A percentile compares a stretch with the other conserved stretches of the same genome.
These are phyloP conservation scores for Adiantum capillusveneris DNA, from an alignment of 75 land plant species.

Conservation along the genomic window DNA sequence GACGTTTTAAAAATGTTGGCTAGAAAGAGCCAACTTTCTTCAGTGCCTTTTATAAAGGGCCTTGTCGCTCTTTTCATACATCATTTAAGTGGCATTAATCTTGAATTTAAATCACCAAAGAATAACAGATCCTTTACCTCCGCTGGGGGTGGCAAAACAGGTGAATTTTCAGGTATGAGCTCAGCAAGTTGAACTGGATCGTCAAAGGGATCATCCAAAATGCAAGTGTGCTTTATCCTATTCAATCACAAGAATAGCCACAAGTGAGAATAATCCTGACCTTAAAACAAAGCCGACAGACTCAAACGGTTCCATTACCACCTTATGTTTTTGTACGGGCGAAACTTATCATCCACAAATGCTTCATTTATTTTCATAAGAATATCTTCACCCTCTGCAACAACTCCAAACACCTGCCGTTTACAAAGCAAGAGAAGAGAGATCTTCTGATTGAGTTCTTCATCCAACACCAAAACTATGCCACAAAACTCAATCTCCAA, in stretches of 20 bases:
- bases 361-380: slow-evolving; percentile 89
- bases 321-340: slow-evolving; percentile 90
- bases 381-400: slow-evolving; percentile 83
- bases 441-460: background rate
- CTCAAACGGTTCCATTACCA: no score
- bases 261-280: no score
- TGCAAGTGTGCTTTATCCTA: slow-evolving; percentile 86
- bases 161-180: slow-evolving; percentile 84
- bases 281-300: no score
- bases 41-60: no score
- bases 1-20: no score
- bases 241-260: background rate
- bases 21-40: no score
- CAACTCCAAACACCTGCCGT: slow-evolving; percentile 81
- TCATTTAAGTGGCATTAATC: no score
- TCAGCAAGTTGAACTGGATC: slow-evolving; percentile 83
- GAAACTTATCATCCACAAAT: slow-evolving; percentile 74
- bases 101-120: no score
- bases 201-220: slow-evolving; percentile 95
- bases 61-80: no score
- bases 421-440: background rate
- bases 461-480: background rate
- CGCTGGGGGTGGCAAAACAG: slow-evolving; percentile 69
- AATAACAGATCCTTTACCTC: slow-evolving; percentile 37
- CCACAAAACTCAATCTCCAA: no score